A percentile compares a stretch with the other conserved stretches of the same genome.
Conservation (phyloP, 1,284 basidiomycete genomes). For the Takashimella koratensis region DNA sequence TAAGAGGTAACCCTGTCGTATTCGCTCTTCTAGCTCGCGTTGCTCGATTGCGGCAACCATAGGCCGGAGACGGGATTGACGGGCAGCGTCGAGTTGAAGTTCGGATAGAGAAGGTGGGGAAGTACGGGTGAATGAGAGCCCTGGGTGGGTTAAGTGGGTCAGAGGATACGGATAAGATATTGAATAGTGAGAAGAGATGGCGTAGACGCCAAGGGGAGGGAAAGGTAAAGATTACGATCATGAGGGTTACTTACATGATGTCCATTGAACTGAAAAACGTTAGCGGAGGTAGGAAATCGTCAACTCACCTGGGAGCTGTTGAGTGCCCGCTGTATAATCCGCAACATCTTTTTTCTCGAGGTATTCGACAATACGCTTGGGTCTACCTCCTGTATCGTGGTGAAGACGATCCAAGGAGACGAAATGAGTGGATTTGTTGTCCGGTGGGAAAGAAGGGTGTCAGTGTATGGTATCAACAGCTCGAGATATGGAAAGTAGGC, state of each 20-base stretch:
- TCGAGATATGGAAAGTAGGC: too few relatives aligned
- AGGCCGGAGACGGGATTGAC: conserved; percentile 22
- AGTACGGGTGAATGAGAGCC: conserved; percentile 39
- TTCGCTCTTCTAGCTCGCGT: conserved; percentile 39
- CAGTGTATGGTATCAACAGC: too few relatives aligned
- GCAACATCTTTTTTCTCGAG: conserved; percentile 15
- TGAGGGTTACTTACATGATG: conserved; percentile 25
- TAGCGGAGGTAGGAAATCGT: too few relatives aligned
- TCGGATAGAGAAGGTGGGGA: conserved; percentile 34
- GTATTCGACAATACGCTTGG: conserved; percentile 33
- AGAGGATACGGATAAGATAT: background rate
- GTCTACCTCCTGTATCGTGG: conserved; percentile 20
- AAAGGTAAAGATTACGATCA: background rate
- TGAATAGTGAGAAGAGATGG: background rate
- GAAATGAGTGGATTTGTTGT: conserved; percentile 1
- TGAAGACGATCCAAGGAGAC: too few relatives aligned
- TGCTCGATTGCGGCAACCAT: conserved; percentile 35
- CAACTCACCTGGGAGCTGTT: conserved; percentile 32
- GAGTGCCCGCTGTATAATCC: conserved; percentile 28
- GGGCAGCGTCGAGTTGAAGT: conserved; percentile 27
- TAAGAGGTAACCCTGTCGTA: conserved; percentile 40
- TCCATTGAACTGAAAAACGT: conserved; percentile 44
- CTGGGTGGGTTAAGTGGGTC: conserved; percentile 9
- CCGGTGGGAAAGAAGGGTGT: background rate
- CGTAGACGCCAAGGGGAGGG: background rate